Percentiles rank a stretch among this genome's conserved stretches.
phyloP scores from a whole-genome alignment of 2,329 filamentous ascomycete species.

The Aphanoascus verrucosus region DNA sequence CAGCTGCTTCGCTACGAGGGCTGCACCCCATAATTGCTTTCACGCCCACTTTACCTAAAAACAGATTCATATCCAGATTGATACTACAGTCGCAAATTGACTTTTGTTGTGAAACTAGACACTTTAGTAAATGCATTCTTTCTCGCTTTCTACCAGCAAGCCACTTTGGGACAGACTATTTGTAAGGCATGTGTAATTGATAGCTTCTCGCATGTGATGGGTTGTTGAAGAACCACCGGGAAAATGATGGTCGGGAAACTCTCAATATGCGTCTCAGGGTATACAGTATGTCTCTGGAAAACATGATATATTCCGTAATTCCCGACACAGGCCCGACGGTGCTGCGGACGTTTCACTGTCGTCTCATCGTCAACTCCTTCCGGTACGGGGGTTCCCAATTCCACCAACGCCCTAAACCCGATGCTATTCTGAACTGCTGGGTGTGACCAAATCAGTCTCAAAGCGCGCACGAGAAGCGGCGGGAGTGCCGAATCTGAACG shows the following conservation, averaged over 20 bases:
- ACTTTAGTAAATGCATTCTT: neutral
- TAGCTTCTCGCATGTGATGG: neutral
- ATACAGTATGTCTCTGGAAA: too few species aligned
- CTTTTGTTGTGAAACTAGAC: neutral
- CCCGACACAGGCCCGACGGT: too few species aligned
- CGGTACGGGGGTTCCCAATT: neutral
- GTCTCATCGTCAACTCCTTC: constrained; percentile 1
- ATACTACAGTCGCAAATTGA: constrained; percentile 1
- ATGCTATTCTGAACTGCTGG: neutral
- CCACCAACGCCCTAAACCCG: neutral
- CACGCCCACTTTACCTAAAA: neutral
- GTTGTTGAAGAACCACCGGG: neutral
- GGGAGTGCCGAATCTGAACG: neutral
- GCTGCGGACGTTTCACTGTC: constrained; percentile 2
- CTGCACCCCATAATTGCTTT: neutral
- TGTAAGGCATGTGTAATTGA: constrained; percentile 6
- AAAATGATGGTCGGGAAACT: neutral
- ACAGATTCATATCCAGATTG: constrained; percentile 1
- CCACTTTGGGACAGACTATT: neutral
- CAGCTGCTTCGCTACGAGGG: neutral
- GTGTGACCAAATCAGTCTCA: constrained; percentile 10
- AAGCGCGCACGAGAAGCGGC: neutral
- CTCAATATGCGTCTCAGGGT: neutral
- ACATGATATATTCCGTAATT: neutral
- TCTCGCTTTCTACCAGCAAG: neutral